Evolutionary conservation across 257 asterid genomes (phyloP).

Genomic region (Solanum virginianum): DNA sequence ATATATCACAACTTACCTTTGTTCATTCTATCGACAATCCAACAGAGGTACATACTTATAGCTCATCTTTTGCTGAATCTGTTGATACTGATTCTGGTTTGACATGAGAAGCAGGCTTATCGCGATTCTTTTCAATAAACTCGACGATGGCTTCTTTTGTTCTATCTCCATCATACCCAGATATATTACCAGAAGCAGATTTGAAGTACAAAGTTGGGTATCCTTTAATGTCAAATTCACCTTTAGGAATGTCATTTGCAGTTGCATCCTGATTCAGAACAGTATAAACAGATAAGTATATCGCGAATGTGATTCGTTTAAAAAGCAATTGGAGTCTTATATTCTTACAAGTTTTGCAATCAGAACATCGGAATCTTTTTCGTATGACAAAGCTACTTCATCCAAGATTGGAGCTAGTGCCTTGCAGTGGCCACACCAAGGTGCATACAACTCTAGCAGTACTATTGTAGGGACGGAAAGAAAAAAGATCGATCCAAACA

Average conservation of each 20-base stretch:
- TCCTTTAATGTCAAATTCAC: slow-evolving; percentile 48
- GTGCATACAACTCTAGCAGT: slow-evolving; percentile 69
- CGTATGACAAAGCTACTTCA: slow-evolving; percentile 59
- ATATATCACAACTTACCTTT: background rate
- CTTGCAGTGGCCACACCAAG: slow-evolving; percentile 92
- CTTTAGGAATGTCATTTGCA: slow-evolving; percentile 56
- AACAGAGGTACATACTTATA: slow-evolving; percentile 18
- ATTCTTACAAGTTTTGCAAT: slow-evolving; percentile 60
- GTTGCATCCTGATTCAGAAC: slow-evolving; percentile 46
- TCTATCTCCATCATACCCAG: slow-evolving; percentile 43
- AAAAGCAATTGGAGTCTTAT: background rate
- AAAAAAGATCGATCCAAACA: background rate
- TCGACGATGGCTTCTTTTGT: slow-evolving; percentile 58
- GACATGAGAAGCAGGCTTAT: slow-evolving; percentile 19
- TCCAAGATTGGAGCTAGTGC: slow-evolving; percentile 72
- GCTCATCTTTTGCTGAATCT: slow-evolving; percentile 50
- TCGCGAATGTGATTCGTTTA: background rate
- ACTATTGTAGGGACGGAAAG: slow-evolving; percentile 19
- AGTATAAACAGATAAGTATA: background rate
- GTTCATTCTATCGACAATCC: background rate
- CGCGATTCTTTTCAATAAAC: slow-evolving; percentile 39
- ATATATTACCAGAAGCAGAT: slow-evolving; percentile 46
- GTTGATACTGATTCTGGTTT: slow-evolving; percentile 10
- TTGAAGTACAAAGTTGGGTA: slow-evolving; percentile 72
- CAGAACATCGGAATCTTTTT: slow-evolving; percentile 41